phyloP scores from a whole-genome alignment of 495 filamentous ascomycete genomes.

The Xylaria acuta region DNA sequence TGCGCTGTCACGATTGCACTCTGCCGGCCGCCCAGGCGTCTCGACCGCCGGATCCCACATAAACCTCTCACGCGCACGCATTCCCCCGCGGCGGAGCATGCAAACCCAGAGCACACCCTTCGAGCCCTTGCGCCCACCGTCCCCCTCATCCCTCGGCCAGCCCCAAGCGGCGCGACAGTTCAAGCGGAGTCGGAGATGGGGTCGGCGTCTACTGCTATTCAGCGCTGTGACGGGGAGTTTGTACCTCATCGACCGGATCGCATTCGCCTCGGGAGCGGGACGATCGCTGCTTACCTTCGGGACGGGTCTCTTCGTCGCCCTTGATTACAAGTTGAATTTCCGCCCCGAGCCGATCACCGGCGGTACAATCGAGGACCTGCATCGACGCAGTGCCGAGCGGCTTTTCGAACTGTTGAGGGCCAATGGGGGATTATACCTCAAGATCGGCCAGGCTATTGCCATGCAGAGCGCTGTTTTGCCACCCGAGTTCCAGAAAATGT shows the following conservation, averaged over 20 bases:
- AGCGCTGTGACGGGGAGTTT: slow-evolving; percentile 62
- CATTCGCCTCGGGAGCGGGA: slow-evolving; percentile 78
- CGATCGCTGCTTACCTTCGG: slow-evolving; percentile 84
- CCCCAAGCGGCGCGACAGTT: slow-evolving; percentile 71
- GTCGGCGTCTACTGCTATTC: slow-evolving; percentile 71
- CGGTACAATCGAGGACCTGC: slow-evolving; percentile 71
- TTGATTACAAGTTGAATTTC: slow-evolving; percentile 98
- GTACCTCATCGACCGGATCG: slow-evolving; percentile 71
- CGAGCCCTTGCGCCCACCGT: slow-evolving; percentile 78
- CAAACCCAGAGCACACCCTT: slow-evolving; percentile 44
- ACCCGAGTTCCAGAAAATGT: slow-evolving; percentile 94
- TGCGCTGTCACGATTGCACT: slow-evolving; percentile 16
- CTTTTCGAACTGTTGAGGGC: slow-evolving; percentile 76
- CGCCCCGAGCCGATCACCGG: slow-evolving; percentile 73
- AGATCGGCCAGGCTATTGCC: slow-evolving; percentile 97
- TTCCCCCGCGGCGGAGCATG: slow-evolving; percentile 4
- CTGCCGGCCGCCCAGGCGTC: slow-evolving; percentile 27
- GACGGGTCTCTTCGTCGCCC: slow-evolving; percentile 77
- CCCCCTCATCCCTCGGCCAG: slow-evolving; percentile 78
- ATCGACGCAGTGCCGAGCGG: slow-evolving; percentile 81
- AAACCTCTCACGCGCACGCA: slow-evolving; percentile 11
- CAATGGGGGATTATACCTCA: slow-evolving; percentile 95
- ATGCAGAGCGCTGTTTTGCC: slow-evolving; percentile 96
- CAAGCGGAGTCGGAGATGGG: slow-evolving; percentile 73
- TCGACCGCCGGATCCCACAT: slow-evolving; percentile 23